Evolutionary conservation across 1,284 basidiomycete species (phyloP), one percentile per base, ranked within the genome.

Genomic region (Cyathus olla): DNA sequence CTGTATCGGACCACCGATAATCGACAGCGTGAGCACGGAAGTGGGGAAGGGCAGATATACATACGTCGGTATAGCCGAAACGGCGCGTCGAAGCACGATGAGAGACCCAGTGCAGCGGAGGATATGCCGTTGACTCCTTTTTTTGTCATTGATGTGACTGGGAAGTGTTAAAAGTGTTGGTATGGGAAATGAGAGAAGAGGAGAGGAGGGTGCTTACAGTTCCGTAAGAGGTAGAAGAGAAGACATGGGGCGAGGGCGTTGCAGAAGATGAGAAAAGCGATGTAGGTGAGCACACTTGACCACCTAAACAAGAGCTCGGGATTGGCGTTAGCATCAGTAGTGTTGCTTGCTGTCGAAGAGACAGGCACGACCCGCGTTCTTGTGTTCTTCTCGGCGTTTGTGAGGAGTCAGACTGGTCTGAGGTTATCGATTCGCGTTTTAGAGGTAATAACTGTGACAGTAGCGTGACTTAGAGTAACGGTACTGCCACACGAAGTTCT

Each of bases 21-120:
- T n/a, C n/a, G n/a, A n/a, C n/a, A n/a, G n/a, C n/a, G n/a, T n/a
- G n/a, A n/a, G n/a, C n/a, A n/a, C n/a, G n/a, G 31, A 35, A 13
- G 31, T 8, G 31, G 31, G 31, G 13, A 13, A 35, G 13, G 31
- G 44, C 15, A n/a, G 26, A 47, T 17, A 10, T 3, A 66, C 70
- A 19, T 55, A 74, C 74, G 64, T 59, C 73, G 65, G 52, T 68
- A 72, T 22, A 76, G 63, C 51, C 74, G 63, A 51, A 73, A 61
- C 24, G 73, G 71, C n/a, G 72, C 67, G 61, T 76, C 72, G 57
- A 76, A 73, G 56, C 70, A 74, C 10, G 71, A 72, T 6, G 74
- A 75, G 21, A 75, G 52, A 13, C 74, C 74, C 11, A 76, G 57
- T n/a, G 72, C 69, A 21, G 68, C 72, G 17, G 72, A 72, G 13